A percentile compares a stretch with the other conserved stretches of the same genome.
These are phyloP conservation scores for Vitis hybrid DNA, from an alignment of 177 flowering plant species.

Conservation along the genomic window DNA sequence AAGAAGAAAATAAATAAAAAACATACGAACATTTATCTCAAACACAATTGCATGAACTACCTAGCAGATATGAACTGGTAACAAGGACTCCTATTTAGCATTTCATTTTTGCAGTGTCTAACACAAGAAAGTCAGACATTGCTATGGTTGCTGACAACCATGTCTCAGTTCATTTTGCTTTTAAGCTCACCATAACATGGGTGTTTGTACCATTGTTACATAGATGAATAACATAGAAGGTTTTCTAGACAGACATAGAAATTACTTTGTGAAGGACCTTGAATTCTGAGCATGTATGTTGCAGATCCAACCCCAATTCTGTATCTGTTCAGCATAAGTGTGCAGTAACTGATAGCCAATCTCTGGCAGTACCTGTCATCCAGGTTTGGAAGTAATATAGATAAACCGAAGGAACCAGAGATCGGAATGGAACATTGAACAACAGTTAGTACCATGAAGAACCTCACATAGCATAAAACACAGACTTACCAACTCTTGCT, in stretches of 20 bases:
- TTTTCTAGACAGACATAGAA: constrained; percentile 4
- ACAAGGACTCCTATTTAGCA: background rate
- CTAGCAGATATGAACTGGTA: background rate
- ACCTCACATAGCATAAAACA: constrained; percentile 4
- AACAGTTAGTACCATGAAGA: background rate
- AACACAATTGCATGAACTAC: too few relatives aligned
- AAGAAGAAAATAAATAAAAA: background rate
- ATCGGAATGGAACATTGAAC: background rate
- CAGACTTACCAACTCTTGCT: constrained; percentile 70
- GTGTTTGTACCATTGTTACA: background rate
- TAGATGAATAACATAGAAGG: background rate
- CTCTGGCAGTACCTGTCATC: constrained; percentile 79
- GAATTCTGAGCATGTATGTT: constrained; percentile 54
- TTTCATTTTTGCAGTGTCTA: too few relatives aligned
- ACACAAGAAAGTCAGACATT: background rate
- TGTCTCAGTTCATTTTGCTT: constrained; percentile 1
- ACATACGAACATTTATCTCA: background rate
- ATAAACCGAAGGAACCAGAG: too few relatives aligned
- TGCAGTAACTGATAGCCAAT: constrained; percentile 76
- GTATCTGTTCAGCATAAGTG: constrained; percentile 66
- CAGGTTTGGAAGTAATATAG: background rate
- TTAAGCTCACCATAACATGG: background rate
- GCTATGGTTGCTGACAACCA: background rate
- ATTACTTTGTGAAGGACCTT: constrained; percentile 70
- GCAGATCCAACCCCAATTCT: constrained; percentile 96